These are phyloP conservation scores for Epichloe baconii DNA, from an alignment of 2,329 filamentous ascomycete species.

Conservation along the genomic window DNA sequence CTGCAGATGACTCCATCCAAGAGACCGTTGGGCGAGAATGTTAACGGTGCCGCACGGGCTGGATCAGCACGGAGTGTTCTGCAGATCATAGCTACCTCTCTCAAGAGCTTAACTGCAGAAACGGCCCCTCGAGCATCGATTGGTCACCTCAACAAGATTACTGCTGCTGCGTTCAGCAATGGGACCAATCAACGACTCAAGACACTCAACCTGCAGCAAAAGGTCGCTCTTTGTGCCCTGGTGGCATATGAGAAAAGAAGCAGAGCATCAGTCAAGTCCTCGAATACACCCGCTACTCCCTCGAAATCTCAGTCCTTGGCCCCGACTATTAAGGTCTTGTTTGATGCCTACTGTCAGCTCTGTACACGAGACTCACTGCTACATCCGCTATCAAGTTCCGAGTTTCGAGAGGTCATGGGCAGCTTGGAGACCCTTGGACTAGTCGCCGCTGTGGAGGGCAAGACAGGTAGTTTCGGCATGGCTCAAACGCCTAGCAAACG, in stretches of 20 bases:
- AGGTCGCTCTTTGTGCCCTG: constrained; percentile 81
- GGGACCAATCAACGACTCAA: constrained; percentile 74
- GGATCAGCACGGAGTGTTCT: constrained; percentile 28
- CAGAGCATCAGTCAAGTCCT: constrained; percentile 33
- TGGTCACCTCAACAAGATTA: constrained; percentile 82
- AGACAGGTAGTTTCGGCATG: constrained; percentile 51
- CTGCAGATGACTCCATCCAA: constrained; percentile 56
- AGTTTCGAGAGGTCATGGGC: constrained; percentile 86
- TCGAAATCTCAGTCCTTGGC: constrained; percentile 49
- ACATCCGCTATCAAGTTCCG: constrained; percentile 76
- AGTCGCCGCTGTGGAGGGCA: constrained; percentile 56
- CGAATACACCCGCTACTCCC: constrained; percentile 35
- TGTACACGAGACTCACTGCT: constrained; percentile 83
- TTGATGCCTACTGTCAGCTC: constrained; percentile 67
- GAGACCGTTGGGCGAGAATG: constrained; percentile 66
- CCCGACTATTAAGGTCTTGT: constrained; percentile 73
- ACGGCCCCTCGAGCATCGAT: constrained; percentile 84
- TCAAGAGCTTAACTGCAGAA: constrained; percentile 53
- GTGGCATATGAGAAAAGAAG: constrained; percentile 73
- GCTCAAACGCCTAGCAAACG: constrained; percentile 60
- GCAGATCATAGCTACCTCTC: constrained; percentile 37
- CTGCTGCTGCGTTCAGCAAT: constrained; percentile 79
- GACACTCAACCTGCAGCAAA: constrained; percentile 88
- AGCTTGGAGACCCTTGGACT: constrained; percentile 82
- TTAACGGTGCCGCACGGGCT: constrained; percentile 42